Percentiles rank a stretch among this genome's conserved stretches.
Evolutionary conservation across 1,139 yeast genomes (phyloP).

Genomic region (Diutina sp.): DNA sequence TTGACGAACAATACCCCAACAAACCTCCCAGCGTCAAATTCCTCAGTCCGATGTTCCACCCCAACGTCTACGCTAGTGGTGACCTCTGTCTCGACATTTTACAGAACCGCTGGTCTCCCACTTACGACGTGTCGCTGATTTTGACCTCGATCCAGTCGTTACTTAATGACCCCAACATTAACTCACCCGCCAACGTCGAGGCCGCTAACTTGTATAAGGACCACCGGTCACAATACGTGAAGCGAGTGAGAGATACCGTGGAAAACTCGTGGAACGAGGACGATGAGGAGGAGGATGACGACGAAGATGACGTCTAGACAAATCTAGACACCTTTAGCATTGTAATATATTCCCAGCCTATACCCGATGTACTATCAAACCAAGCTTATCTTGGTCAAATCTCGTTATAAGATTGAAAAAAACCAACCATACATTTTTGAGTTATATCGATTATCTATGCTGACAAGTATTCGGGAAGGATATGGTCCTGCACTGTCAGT

Average conservation of each 20-base stretch:
- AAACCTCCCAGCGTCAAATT: constrained; percentile 92
- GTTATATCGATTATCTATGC: not conserved
- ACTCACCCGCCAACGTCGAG: constrained; percentile 96
- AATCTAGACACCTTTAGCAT: not conserved
- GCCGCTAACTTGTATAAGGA: constrained; percentile 94
- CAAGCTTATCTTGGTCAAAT: no score
- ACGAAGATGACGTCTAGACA: constrained; percentile 8
- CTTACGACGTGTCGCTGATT: constrained; percentile 96
- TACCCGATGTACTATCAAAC: not conserved
- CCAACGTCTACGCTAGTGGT: constrained; percentile 91
- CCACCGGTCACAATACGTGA: constrained; percentile 84
- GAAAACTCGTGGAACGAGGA: constrained; percentile 76
- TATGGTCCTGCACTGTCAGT: constrained; percentile 43
- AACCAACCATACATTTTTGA: no score
- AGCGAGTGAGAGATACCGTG: constrained; percentile 87
- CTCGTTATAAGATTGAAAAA: no score
- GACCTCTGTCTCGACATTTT: constrained; percentile 91
- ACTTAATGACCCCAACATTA: constrained; percentile 89
- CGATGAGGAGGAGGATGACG: constrained; percentile 49
- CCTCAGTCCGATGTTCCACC: constrained; percentile 92
- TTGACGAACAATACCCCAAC: constrained; percentile 95
- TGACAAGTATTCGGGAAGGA: not conserved
- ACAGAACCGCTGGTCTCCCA: constrained; percentile 97
- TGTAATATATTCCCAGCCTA: not conserved
- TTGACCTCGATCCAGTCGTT: constrained; percentile 79